Base-by-base conservation (phyloP, 2,329 filamentous ascomycete species). In the Fusarium phyllophilum region DNA sequence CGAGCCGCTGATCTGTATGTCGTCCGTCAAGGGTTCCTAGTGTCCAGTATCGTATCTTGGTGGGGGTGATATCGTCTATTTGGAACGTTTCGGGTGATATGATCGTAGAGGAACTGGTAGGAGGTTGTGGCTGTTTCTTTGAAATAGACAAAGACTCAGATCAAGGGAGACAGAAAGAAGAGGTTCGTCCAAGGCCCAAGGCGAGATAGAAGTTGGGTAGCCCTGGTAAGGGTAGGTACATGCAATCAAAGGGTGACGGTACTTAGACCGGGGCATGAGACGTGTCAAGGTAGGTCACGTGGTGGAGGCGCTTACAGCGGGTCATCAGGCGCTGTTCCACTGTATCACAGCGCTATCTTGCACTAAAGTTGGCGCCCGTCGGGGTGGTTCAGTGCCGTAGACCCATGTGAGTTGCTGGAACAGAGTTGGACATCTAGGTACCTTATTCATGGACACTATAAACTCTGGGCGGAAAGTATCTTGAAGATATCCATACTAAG, bases 181-280 rank as follows among this genome's bases (percentile, higher is more conserved):
- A 74, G 70, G 59, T 76, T 75, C 66, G 58, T 76, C 62, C 72
- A 75, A 66, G 56, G 65, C 58, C 68, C 72, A 76, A 75, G 76
- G 68, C 76, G 57, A 76, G 76, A 78, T 78, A 75, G 68, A 69
- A 66, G 74, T 75, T 60, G 54, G 74, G 63, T 73, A 62, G 65
- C 61, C 64, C 72, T 68, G 67, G 74, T 69, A 72, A 71, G 67
- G 74, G 68, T 69, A 75, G 72, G 68, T 69, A 75, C 72, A 59
- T 66, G 75, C 75, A 77, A 77, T 77, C 75, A 75, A 75, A 76
- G 75, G 75, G 65, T 66, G 66, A 76, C 68, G 73, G 68, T 70
- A 74, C 72, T 69, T 74, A 24, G 71, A 72, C 67, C 54, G 70
- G 73, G 76, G 76, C 72, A 76, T 75, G 75, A 68, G 70, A 74